Evolutionary conservation across 2,329 filamentous ascomycete species (phyloP).

Genomic region (Teratosphaeria epicoccoides): DNA sequence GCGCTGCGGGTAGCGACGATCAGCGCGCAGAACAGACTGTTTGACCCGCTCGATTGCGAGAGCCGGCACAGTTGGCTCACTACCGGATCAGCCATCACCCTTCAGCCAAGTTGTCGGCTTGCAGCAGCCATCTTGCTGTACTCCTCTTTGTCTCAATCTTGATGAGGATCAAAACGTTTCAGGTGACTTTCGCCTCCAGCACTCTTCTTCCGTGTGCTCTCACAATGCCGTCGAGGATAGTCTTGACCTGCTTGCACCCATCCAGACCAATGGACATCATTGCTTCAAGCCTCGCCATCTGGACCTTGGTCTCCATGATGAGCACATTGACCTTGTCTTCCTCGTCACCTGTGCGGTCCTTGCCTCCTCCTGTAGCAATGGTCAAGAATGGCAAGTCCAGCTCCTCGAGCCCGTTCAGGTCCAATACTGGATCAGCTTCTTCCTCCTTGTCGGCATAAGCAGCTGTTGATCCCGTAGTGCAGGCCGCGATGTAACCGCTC

Average conservation of each 20-base stretch:
- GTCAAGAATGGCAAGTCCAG: constrained; percentile 83
- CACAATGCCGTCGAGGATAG: constrained; percentile 71
- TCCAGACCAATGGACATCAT: constrained; percentile 91
- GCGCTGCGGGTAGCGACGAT: neutral
- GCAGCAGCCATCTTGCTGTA: neutral
- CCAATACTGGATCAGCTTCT: constrained; percentile 68
- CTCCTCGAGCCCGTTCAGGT: constrained; percentile 71
- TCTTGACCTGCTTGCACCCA: constrained; percentile 75
- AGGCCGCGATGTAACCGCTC: constrained; percentile 81
- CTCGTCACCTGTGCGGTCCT: neutral
- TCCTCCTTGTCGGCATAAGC: constrained; percentile 51
- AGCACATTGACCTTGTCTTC: constrained; percentile 65
- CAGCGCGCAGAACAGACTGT: neutral
- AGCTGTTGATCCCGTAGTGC: constrained; percentile 72
- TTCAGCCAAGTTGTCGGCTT: neutral
- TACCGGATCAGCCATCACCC: neutral
- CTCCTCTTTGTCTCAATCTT: neutral
- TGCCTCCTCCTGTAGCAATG: constrained; percentile 51
- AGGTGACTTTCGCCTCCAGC: constrained; percentile 32
- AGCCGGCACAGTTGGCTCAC: neutral
- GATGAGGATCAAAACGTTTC: constrained; percentile 1
- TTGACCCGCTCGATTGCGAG: neutral
- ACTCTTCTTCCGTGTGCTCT: constrained; percentile 58
- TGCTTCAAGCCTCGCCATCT: constrained; percentile 69
- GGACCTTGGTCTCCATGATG: constrained; percentile 80